These are phyloP conservation scores for Tuctoria greenei DNA, from an alignment of 176 grass and related monocot genomes.

Conservation along the genomic window DNA sequence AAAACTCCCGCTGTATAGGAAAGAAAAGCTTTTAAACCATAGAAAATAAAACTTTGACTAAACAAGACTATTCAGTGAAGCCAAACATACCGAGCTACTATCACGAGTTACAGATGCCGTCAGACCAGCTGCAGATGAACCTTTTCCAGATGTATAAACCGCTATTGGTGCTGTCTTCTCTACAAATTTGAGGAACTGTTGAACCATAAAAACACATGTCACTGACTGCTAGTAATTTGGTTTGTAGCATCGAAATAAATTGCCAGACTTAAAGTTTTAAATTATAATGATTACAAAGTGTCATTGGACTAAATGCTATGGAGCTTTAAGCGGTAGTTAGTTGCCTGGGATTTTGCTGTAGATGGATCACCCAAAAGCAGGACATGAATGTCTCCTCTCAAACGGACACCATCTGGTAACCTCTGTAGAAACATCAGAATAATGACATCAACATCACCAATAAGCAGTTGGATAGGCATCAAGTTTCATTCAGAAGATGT, in stretches of 20 bases:
- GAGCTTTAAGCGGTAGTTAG: conserved; percentile 20
- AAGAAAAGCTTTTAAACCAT: not conserved
- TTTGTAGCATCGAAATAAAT: not conserved
- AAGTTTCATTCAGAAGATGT: too few relatives aligned
- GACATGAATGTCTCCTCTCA: conserved; percentile 95
- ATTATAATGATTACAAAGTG: not conserved
- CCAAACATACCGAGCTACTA: conserved; percentile 67
- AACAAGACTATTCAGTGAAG: conserved; percentile 8
- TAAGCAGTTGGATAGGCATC: not conserved
- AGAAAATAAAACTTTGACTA: not conserved
- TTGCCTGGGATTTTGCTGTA: conserved; percentile 96
- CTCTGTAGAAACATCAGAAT: conserved; percentile 50
- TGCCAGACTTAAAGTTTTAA: not conserved
- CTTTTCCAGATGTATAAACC: conserved; percentile 99
- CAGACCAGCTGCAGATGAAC: conserved; percentile 95
- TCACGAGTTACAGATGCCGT: conserved; percentile 92
- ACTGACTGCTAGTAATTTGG: not conserved
- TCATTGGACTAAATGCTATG: not conserved
- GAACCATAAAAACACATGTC: not conserved
- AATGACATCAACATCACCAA: not conserved
- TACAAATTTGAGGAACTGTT: conserved; percentile 99
- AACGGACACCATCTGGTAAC: conserved; percentile 76
- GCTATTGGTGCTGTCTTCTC: conserved; percentile 95
- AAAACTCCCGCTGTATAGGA: conserved; percentile 88
- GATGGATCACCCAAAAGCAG: conserved; percentile 97